A percentile compares a stretch with the other conserved stretches of the same genome.
phyloP scores from a whole-genome alignment of 306 rosid genomes.

The Glycyrrhiza uralensis region DNA sequence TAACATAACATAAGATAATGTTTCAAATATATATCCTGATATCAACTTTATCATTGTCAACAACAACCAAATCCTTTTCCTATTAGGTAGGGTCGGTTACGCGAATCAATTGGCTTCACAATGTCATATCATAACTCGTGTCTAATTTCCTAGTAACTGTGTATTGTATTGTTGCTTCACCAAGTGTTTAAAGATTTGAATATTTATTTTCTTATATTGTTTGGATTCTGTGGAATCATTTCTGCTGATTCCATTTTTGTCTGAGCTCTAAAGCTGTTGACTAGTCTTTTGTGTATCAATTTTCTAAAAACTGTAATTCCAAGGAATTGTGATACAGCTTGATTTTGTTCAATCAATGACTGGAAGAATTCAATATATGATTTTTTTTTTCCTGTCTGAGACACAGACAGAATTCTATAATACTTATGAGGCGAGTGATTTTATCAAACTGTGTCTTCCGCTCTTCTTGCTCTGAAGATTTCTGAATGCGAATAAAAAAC shows the following conservation, averaged over 20 bases:
- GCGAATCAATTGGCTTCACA: neutral
- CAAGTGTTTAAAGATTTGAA: slow-evolving; percentile 9
- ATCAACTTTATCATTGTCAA: neutral
- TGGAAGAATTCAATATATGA: neutral
- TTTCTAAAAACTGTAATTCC: too few species aligned
- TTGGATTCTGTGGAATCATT: neutral
- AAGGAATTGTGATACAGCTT: neutral
- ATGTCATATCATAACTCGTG: neutral
- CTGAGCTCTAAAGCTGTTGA: neutral
- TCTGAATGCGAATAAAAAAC: neutral
- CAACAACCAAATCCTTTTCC: neutral
- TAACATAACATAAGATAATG: neutral
- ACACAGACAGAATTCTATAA: neutral
- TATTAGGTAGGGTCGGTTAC: neutral
- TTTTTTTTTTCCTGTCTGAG: neutral
- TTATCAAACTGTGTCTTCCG: neutral
- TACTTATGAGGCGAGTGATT: neutral
- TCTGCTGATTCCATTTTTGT: neutral
- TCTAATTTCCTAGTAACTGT: neutral
- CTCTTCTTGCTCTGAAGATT: neutral
- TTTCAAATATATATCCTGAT: neutral
- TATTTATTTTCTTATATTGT: neutral
- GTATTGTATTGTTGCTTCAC: neutral
- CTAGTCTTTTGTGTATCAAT: neutral
- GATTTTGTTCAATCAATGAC: neutral